Base-by-base conservation (phyloP, 2,329 filamentous ascomycete species). In the Cordyceps cicadae region DNA sequence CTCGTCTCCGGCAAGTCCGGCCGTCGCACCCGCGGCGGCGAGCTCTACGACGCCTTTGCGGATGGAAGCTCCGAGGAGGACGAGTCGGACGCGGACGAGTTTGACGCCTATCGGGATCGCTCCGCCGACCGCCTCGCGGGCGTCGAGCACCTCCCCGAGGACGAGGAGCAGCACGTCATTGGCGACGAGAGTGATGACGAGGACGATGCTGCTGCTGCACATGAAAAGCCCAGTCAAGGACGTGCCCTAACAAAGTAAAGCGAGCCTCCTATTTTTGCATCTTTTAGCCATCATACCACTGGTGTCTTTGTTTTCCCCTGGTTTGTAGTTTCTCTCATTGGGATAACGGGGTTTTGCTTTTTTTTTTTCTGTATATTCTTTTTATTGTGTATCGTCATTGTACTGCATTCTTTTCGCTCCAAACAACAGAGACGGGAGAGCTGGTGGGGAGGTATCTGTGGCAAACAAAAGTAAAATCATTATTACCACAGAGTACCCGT, bases 21-120 rank as follows among this genome's bases (percentile, higher is more conserved):
- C 19, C 77, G 78, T 61, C 79, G 82, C 65, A 79, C 81, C 56
- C 74, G 90, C 21, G 94, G 91, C 2, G 92, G 93, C 32, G 93
- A 97, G 76, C 77, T 99, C 50, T 99, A 99, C 72, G 94, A 99
- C 78, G 94, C 94, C 5, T 99, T 99, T 79, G 94, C 94, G 0
- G 92, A 90, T 17, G 93, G 92, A 57, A 86, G 83, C 63, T 81
- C 83, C 26, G 93, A 93, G 62, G 88, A 78, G 63, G 76, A 77
- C 29, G 34, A 37, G 34, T 46, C 50, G 5, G 70, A 74, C 46
- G 73, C 75, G 3, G 69, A 79, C 61, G 79, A 79, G 37, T 74
- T 77, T 45, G 76, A 76, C 5, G 71, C 69, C 51, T 78, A 77
- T 39, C 77, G 76, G 15, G 77, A 78, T 43, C 67, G 66, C 9